Evolutionary conservation across 345 rosid genomes (phyloP).

Genomic region (Citrus trifoliata): DNA sequence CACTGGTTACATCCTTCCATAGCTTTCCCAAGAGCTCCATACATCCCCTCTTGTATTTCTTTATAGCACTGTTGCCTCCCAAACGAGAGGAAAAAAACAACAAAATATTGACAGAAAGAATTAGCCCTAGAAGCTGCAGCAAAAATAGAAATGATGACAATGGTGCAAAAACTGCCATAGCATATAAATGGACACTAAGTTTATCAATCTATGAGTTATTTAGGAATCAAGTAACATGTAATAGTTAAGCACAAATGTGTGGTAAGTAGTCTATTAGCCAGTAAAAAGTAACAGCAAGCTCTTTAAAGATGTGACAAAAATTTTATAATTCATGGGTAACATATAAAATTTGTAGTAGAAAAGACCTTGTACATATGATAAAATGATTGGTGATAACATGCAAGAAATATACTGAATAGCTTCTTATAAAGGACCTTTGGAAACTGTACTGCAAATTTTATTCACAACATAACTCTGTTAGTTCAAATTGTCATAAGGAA

Average conservation of each 20-base stretch:
- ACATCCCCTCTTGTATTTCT: conserved; percentile 65
- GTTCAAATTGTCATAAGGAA: not conserved
- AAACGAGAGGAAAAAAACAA: not conserved
- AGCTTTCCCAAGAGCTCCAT: conserved; percentile 61
- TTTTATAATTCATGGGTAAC: not conserved
- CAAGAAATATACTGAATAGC: not conserved
- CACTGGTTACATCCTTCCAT: conserved; percentile 88
- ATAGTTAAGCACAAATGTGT: not conserved
- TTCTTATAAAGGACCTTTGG: not conserved
- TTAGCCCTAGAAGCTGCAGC: not conserved
- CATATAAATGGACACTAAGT: not conserved
- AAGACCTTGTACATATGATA: not conserved
- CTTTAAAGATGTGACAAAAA: not conserved
- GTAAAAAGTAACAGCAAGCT: not conserved
- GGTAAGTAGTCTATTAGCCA: not conserved
- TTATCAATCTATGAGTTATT: not conserved
- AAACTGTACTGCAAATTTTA: not conserved
- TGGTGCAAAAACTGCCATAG: not conserved
- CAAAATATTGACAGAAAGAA: not conserved
- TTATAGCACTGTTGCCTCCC: conserved; percentile 49
- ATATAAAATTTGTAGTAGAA: not conserved
- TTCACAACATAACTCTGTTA: not conserved
- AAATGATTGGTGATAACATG: not conserved
- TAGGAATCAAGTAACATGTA: not conserved
- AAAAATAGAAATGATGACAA: not conserved